Conservation (phyloP, 176 grass and related monocot species). For the Metroxylon sagu region DNA sequence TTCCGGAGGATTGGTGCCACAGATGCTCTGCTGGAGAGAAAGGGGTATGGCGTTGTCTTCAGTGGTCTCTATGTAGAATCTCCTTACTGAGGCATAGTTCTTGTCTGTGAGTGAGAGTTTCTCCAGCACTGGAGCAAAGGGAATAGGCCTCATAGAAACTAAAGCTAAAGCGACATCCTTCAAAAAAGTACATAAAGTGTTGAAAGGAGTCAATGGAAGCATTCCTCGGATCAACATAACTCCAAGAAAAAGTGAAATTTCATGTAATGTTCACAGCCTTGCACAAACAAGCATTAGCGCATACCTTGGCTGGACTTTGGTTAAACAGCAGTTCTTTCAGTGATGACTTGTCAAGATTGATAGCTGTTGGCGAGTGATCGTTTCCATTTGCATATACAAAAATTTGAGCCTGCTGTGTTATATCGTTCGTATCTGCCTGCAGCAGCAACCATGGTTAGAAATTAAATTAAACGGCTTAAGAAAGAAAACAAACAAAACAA, state of each 20-base stretch:
- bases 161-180: constrained; percentile 83
- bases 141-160: constrained; percentile 79
- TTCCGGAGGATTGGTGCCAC: constrained; percentile 48
- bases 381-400: constrained; percentile 89
- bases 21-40: constrained; percentile 63
- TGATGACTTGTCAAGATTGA: constrained; percentile 49
- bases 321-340: constrained; percentile 81
- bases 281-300: no score
- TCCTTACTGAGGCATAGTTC: constrained; percentile 70
- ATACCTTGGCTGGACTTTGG: constrained; percentile 80
- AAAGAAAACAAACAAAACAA: not conserved
- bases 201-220: constrained; percentile 1
- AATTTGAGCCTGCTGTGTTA: constrained; percentile 64
- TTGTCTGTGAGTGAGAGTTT: constrained; percentile 52
- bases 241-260: no score
- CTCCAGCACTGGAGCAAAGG: constrained; percentile 70
- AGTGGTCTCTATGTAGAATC: constrained; percentile 71
- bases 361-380: constrained; percentile 59
- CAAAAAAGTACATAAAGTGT: not conserved
- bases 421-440: constrained; percentile 54
- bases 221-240: no score
- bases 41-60: constrained; percentile 86
- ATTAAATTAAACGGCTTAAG: constrained; percentile 7
- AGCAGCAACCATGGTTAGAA: constrained; percentile 1
- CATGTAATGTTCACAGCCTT: no score